These are phyloP conservation scores for Neopestalotiopsis sp. DNA, from an alignment of 2,329 filamentous ascomycete genomes.

Conservation along the genomic window DNA sequence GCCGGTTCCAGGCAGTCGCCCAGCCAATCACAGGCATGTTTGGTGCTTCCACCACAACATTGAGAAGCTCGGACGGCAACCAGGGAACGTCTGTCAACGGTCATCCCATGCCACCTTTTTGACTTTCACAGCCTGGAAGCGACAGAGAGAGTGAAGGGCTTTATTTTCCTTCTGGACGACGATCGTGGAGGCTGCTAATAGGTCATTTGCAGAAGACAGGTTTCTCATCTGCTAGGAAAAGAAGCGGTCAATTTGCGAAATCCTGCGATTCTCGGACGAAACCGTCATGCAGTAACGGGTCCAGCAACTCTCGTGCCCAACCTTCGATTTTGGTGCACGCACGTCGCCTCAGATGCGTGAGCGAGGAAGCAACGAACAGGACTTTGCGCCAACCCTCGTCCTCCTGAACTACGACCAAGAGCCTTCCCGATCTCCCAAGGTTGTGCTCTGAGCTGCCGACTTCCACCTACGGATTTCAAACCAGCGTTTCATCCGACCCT, in stretches of 20 bases:
- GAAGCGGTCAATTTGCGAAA: background rate
- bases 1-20: constrained; percentile 19
- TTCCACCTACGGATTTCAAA: background rate
- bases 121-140: background rate
- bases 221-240: background rate
- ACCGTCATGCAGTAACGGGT: constrained; percentile 11
- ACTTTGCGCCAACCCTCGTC: constrained; percentile 12
- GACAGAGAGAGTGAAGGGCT: background rate
- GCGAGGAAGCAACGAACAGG: constrained; percentile 14
- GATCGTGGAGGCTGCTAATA: background rate
- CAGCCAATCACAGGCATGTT: constrained; percentile 42
- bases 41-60: constrained; percentile 48
- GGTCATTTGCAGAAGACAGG: background rate
- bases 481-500: constrained; percentile 5
- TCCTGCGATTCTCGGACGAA: background rate
- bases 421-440: background rate
- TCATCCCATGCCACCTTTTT: constrained; percentile 20
- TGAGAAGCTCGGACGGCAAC: constrained; percentile 35
- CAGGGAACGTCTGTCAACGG: constrained; percentile 24
- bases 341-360: constrained; percentile 10
- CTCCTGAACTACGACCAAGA: background rate
- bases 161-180: background rate
- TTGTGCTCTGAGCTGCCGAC: background rate
- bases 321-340: constrained; percentile 11
- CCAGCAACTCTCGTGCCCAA: constrained; percentile 7